phyloP scores from a whole-genome alignment of 2,329 filamentous ascomycete species.

The Penicillium sp. region DNA sequence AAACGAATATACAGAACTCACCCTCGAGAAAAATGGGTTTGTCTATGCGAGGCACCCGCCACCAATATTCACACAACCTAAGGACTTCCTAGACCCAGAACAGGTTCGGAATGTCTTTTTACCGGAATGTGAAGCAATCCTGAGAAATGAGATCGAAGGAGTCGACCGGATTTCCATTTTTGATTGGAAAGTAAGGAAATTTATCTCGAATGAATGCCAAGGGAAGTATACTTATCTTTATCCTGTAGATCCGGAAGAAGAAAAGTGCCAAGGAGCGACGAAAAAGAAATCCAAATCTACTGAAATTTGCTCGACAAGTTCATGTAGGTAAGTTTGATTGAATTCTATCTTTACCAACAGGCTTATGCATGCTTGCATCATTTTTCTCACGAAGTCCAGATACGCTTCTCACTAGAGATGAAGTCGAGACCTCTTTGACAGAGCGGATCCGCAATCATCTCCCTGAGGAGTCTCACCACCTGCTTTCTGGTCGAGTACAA shows the following conservation, averaged over 20 bases:
- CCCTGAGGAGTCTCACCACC: conserved; percentile 3
- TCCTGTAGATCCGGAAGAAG: conserved; percentile 4
- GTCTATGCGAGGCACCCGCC: neutral
- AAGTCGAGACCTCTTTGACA: conserved; percentile 4
- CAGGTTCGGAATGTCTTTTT: conserved; percentile 8
- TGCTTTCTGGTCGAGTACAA: conserved; percentile 8
- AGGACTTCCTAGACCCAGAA: conserved; percentile 1
- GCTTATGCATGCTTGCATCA: neutral
- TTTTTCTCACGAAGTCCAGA: conserved; percentile 1
- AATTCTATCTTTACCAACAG: no score
- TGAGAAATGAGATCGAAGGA: conserved; percentile 6
- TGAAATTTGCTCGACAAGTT: conserved; percentile 5
- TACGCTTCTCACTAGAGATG: conserved; percentile 6
- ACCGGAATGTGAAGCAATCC: conserved; percentile 9
- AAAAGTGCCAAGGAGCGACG: conserved; percentile 12
- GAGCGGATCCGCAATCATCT: conserved; percentile 12
- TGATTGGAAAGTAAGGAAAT: conserved; percentile 7
- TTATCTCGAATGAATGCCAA: neutral
- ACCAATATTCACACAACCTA: neutral
- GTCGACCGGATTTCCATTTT: conserved; percentile 5
- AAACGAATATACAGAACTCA: neutral
- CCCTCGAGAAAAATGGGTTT: conserved; percentile 4
- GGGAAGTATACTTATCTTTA: neutral
- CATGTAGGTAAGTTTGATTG: conserved; percentile 5
- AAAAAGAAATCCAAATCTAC: conserved; percentile 2